These are phyloP conservation scores for Dacryopinax spathularia DNA, from an alignment of 768 basidiomycete genomes.

Conservation along the genomic window DNA sequence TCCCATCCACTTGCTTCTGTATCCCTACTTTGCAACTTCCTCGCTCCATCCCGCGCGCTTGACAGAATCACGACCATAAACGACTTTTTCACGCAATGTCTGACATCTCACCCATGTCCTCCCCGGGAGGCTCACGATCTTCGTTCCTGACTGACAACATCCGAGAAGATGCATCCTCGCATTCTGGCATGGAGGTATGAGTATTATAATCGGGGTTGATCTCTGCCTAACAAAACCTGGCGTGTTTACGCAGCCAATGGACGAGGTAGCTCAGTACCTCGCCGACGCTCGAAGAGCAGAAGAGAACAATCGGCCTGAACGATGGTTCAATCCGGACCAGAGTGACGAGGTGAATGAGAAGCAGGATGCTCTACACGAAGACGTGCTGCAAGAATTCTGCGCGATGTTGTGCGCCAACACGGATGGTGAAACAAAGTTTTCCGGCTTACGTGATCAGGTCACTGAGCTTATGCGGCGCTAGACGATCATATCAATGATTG, in stretches of 20 bases:
- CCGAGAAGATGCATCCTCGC: background rate
- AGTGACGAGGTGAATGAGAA: background rate
- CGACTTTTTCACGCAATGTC: slow-evolving; percentile 1
- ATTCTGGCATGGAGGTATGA: slow-evolving; percentile 2
- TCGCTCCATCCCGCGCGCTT: background rate
- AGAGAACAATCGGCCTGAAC: slow-evolving; percentile 2
- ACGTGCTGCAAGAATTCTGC: background rate
- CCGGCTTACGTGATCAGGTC: background rate
- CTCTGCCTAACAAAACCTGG: background rate
- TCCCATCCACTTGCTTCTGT: background rate
- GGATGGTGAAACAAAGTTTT: slow-evolving; percentile 2
- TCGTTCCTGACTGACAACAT: slow-evolving; percentile 2
- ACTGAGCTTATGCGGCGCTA: background rate
- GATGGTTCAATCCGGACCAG: slow-evolving; percentile 4
- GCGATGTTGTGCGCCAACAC: slow-evolving; percentile 3
- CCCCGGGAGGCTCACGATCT: background rate
- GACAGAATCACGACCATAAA: background rate
- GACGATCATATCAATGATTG: slow-evolving; percentile 2
- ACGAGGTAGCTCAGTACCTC: slow-evolving; percentile 3
- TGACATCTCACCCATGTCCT: slow-evolving; percentile 2
- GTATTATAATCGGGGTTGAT: background rate
- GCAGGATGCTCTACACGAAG: slow-evolving; percentile 1
- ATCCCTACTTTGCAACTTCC: background rate
- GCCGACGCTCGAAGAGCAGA: slow-evolving; percentile 2
- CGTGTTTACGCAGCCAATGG: slow-evolving; percentile 1